Conservation (phyloP, 2,329 filamentous ascomycete species). For the Exophiala oligosperma region DNA sequence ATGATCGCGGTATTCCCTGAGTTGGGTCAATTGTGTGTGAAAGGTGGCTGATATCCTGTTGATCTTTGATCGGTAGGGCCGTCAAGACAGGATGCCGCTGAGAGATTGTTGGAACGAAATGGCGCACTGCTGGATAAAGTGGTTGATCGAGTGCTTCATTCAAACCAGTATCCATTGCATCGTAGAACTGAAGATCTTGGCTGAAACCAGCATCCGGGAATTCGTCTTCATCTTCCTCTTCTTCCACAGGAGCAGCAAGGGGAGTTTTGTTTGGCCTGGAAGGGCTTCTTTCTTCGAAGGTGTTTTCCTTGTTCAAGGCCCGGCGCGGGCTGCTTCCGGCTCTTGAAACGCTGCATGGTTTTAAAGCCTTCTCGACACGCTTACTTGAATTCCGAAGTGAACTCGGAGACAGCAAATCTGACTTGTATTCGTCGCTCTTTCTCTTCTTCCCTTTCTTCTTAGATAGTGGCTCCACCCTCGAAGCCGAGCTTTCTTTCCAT, state of each 20-base stretch:
- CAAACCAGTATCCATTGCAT: not conserved
- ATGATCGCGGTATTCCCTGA: not conserved
- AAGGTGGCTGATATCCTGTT: not conserved
- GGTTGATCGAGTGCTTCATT: not conserved
- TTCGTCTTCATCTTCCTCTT: conserved; percentile 2
- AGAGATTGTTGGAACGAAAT: not conserved
- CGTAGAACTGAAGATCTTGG: not conserved
- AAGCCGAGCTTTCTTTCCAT: conserved; percentile 47
- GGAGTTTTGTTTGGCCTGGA: not conserved
- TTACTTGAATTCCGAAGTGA: conserved; percentile 11
- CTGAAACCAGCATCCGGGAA: not conserved
- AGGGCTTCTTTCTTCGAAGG: not conserved
- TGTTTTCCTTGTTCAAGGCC: not conserved
- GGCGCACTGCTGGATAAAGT: not conserved
- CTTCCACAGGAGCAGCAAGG: not conserved
- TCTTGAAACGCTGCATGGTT: not conserved
- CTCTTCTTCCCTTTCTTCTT: conserved; percentile 47
- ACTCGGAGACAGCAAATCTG: conserved; percentile 16
- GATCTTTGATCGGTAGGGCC: not conserved
- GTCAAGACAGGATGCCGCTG: not conserved
- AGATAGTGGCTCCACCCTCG: conserved; percentile 35
- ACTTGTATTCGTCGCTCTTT: conserved; percentile 48
- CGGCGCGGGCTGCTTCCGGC: conserved; percentile 4
- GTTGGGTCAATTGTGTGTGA: not conserved
- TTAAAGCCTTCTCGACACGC: conserved; percentile 3